These are phyloP conservation scores for Spathaspora girioi DNA, from an alignment of 805 yeast species.

Conservation along the genomic window DNA sequence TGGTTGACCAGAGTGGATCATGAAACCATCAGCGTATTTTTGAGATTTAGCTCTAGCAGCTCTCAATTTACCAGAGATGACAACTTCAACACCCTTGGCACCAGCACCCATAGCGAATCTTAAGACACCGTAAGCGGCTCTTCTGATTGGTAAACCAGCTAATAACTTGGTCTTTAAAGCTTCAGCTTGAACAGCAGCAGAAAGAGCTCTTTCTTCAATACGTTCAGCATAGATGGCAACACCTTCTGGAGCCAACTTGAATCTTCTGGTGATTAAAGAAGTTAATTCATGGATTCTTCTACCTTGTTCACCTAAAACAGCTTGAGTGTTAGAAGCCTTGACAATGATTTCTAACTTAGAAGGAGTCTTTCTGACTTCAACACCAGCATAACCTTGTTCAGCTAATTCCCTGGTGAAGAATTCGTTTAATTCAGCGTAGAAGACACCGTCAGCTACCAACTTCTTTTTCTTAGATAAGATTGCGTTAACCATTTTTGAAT, in stretches of 20 bases:
- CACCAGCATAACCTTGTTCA: conserved; percentile 99
- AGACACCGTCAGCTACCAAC: conserved; percentile 99
- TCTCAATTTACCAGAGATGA: conserved; percentile 98
- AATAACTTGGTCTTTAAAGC: conserved; percentile 96
- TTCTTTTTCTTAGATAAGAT: conserved; percentile 95
- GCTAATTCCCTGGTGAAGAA: conserved; percentile 99
- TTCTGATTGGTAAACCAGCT: conserved; percentile 98
- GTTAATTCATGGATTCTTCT: conserved; percentile 99
- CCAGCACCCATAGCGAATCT: conserved; percentile 99
- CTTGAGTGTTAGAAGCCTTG: conserved; percentile 98
- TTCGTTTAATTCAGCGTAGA: conserved; percentile 99
- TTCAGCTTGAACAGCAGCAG: conserved; percentile 99
- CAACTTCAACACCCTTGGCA: conserved; percentile 99
- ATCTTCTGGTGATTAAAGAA: conserved; percentile 96
- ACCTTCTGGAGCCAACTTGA: conserved; percentile 91
- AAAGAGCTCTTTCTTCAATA: conserved; percentile 98
- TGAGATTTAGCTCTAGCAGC: conserved; percentile 99
- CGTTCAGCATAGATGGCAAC: conserved; percentile 97
- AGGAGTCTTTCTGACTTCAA: conserved; percentile 98
- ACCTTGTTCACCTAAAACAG: conserved; percentile 99
- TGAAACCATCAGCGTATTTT: conserved; percentile 99
- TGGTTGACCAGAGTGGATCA: conserved; percentile 99
- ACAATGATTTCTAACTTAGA: conserved; percentile 96
- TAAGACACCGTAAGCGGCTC: conserved; percentile 99
- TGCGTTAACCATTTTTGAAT: conserved; percentile 25